Percentiles rank a stretch among this genome's conserved stretches.
phyloP scores from a whole-genome alignment of 495 filamentous ascomycete genomes.

The Aspergillus biplanus region DNA sequence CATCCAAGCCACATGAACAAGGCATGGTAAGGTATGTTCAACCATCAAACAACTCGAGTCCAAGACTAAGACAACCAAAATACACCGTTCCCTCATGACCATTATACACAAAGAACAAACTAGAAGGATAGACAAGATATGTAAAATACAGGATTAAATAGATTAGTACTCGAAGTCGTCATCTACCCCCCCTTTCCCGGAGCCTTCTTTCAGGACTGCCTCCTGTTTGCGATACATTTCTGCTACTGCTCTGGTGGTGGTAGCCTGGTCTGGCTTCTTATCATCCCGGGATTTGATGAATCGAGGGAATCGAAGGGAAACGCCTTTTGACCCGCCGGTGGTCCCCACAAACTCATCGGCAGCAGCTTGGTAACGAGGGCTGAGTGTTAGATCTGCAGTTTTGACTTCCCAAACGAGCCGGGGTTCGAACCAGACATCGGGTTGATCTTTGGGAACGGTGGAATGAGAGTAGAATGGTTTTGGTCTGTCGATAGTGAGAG shows the following conservation, averaged over 20 bases:
- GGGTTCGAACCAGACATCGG: conserved; percentile 98
- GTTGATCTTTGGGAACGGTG: conserved; percentile 82
- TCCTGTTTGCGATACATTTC: conserved; percentile 98
- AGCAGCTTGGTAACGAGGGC: conserved; percentile 85
- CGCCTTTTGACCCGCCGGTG: conserved; percentile 74
- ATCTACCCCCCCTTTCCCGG: conserved; percentile 82
- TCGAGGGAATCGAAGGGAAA: conserved; percentile 86
- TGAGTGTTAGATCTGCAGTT: conserved; percentile 91
- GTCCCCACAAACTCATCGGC: conserved; percentile 60
- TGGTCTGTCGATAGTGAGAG: conserved; percentile 79
- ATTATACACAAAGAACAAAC: not conserved
- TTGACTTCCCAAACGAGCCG: conserved; percentile 96
- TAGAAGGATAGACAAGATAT: not conserved
- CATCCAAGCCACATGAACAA: too few species aligned
- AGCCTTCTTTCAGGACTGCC: conserved; percentile 63
- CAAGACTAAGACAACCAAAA: not conserved
- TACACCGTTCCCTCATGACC: not conserved
- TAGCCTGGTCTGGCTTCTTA: conserved; percentile 93
- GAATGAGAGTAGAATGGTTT: conserved; percentile 95
- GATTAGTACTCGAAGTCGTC: conserved; percentile 96
- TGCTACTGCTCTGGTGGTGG: conserved; percentile 77
- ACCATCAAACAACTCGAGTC: too few species aligned
- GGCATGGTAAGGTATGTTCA: too few species aligned
- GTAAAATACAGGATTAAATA: not conserved
- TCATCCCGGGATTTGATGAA: conserved; percentile 91